Evolutionary conservation across 1,284 basidiomycete genomes (phyloP).

Genomic region (Phellopilus nigrolimitatus): DNA sequence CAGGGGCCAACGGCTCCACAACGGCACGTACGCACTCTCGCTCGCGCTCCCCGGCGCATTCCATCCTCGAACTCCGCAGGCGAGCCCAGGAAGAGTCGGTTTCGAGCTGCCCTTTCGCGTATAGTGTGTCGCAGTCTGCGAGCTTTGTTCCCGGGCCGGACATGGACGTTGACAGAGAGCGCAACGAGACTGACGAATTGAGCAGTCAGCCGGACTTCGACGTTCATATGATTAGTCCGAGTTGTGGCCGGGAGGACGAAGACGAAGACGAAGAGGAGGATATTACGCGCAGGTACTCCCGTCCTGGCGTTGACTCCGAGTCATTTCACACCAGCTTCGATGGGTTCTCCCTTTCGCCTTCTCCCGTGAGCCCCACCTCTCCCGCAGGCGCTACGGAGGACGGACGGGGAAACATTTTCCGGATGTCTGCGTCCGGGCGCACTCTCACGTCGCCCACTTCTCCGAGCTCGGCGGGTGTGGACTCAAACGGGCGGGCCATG

Average conservation of each 20-base stretch:
- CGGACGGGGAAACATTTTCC: conserved; percentile 6
- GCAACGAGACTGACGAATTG: background rate
- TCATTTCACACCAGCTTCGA: conserved; percentile 19
- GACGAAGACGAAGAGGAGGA: conserved; percentile 2
- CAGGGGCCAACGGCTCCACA: conserved; percentile 12
- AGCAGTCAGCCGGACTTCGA: conserved; percentile 9
- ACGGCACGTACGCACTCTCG: conserved; percentile 15
- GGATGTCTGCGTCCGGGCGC: conserved; percentile 10
- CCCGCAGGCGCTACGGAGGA: conserved; percentile 16
- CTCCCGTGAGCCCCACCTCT: conserved; percentile 8
- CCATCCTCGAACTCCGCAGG: conserved; percentile 15
- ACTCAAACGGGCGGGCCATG: conserved; percentile 1
- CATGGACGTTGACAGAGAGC: conserved; percentile 15
- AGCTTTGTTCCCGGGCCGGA: conserved; percentile 11
- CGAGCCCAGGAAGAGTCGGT: conserved; percentile 16
- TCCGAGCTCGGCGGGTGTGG: conserved; percentile 4
- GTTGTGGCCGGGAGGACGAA: conserved; percentile 4
- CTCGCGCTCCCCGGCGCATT: conserved; percentile 11
- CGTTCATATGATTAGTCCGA: conserved; percentile 20
- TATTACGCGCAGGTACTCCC: conserved; percentile 4
- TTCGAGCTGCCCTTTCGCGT: conserved; percentile 18
- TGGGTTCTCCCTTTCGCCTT: conserved; percentile 17
- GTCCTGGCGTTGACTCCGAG: conserved; percentile 2
- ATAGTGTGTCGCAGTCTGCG: conserved; percentile 17
- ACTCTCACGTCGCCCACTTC: conserved; percentile 9